Conservation (phyloP, 495 filamentous ascomycete species). For the Hyaloscypha bicolor region DNA sequence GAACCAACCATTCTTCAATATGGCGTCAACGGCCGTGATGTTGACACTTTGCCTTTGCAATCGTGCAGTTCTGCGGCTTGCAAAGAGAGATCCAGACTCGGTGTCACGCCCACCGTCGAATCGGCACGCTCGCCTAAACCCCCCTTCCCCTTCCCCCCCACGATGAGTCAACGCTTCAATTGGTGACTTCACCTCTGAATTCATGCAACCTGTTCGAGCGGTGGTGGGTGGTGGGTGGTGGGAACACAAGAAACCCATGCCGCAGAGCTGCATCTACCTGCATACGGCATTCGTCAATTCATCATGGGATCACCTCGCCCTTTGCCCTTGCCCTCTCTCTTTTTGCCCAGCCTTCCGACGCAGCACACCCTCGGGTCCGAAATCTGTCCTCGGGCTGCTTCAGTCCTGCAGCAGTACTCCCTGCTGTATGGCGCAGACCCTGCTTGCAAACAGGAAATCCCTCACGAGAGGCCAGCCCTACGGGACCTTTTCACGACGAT, state of each 20-base stretch:
- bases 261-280: slow-evolving; percentile 6
- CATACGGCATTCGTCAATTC: slow-evolving; percentile 5
- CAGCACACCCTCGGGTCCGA: background rate
- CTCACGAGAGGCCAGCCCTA: slow-evolving; percentile 12
- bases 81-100: background rate
- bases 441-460: slow-evolving; percentile 2
- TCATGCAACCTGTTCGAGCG: background rate
- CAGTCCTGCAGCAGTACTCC: background rate
- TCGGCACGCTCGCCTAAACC: background rate
- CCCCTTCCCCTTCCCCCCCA: background rate
- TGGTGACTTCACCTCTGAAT: background rate
- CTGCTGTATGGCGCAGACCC: slow-evolving; percentile 8
- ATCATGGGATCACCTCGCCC: background rate
- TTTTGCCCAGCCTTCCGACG: background rate
- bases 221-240: background rate
- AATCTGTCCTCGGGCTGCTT: background rate
- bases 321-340: background rate
- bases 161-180: background rate
- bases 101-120: background rate
- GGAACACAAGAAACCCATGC: background rate
- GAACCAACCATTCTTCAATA: background rate
- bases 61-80: background rate
- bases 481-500: background rate
- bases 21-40: background rate
- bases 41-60: background rate